A percentile compares a stretch with the other conserved stretches of the same genome.
Evolutionary conservation across 1,284 basidiomycete species (phyloP).

Genomic region (Tilletia caries): DNA sequence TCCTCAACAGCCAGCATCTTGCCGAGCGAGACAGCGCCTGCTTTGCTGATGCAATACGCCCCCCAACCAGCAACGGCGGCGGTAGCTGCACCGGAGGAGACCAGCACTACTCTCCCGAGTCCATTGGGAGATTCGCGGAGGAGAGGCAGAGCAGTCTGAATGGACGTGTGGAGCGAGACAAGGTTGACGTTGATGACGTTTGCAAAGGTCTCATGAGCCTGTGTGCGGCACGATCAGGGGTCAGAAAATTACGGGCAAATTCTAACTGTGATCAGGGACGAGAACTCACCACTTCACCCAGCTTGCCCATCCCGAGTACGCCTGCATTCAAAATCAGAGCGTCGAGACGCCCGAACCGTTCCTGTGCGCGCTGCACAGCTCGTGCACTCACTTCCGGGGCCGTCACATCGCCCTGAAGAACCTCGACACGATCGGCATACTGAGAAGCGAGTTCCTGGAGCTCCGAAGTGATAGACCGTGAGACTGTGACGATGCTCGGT

Average conservation of each 20-base stretch:
- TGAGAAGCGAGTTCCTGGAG: constrained; percentile 61
- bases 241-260: too few relatives aligned
- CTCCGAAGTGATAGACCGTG: constrained; percentile 66
- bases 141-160: constrained; percentile 66
- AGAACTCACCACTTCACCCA: constrained; percentile 21
- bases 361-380: constrained; percentile 63
- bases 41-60: constrained; percentile 66
- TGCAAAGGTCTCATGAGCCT: constrained; percentile 61
- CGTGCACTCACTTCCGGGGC: constrained; percentile 62
- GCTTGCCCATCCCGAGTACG: constrained; percentile 57
- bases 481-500: constrained; percentile 70
- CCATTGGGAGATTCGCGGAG: constrained; percentile 59
- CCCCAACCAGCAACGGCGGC: constrained; percentile 69
- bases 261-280: too few relatives aligned
- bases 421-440: constrained; percentile 25
- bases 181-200: constrained; percentile 74
- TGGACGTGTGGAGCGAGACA: constrained; percentile 70
- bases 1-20: constrained; percentile 82
- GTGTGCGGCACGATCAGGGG: constrained; percentile 24
- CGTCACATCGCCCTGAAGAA: constrained; percentile 66
- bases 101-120: constrained; percentile 67
- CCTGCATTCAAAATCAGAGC: constrained; percentile 76
- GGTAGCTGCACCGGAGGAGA: constrained; percentile 75
- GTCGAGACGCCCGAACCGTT: constrained; percentile 66
- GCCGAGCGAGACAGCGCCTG: constrained; percentile 74